Percentiles rank a stretch among this genome's conserved stretches.
Conservation (phyloP, 768 basidiomycete species). For the Tulasnella sp. region DNA sequence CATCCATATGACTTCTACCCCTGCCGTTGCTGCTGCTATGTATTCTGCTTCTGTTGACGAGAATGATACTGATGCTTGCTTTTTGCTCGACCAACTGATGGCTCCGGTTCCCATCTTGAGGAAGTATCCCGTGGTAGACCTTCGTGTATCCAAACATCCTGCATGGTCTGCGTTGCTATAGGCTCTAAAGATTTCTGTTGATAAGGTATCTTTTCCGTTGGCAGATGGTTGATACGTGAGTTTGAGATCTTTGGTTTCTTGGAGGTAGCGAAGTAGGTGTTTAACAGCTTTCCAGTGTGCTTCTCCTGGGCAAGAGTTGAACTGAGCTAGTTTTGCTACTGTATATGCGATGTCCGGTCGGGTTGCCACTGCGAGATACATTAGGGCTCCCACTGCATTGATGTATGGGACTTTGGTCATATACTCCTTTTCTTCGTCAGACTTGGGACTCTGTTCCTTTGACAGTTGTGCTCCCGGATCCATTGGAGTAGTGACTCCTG, state of each 20-base stretch:
- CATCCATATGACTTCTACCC: conserved; percentile 27
- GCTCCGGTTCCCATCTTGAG: conserved; percentile 34
- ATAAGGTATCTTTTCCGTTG: not conserved
- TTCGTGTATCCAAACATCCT: conserved; percentile 27
- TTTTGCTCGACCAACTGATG: conserved; percentile 35
- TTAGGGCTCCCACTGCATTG: conserved; percentile 21
- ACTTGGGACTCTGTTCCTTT: conserved; percentile 30
- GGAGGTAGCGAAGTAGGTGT: conserved; percentile 23
- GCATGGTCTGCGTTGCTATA: conserved; percentile 31
- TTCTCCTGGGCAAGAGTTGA: conserved; percentile 24
- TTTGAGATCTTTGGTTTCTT: not conserved
- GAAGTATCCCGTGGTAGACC: conserved; percentile 36
- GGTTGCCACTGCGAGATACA: conserved; percentile 25
- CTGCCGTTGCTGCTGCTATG: conserved; percentile 25
- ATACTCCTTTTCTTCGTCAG: not conserved
- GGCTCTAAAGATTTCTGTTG: not conserved
- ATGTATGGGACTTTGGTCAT: conserved; percentile 24
- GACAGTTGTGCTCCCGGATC: conserved; percentile 20
- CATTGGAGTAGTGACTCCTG: not conserved
- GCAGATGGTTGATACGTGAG: conserved; percentile 4
- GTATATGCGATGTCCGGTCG: conserved; percentile 29
- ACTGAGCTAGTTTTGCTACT: conserved; percentile 18
- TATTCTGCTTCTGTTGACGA: conserved; percentile 32
- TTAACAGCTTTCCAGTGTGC: conserved; percentile 31
- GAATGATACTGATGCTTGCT: conserved; percentile 36